Evolutionary conservation across 2,329 filamentous ascomycete genomes (phyloP).

Genomic region (Sclerotinia glacialis): DNA sequence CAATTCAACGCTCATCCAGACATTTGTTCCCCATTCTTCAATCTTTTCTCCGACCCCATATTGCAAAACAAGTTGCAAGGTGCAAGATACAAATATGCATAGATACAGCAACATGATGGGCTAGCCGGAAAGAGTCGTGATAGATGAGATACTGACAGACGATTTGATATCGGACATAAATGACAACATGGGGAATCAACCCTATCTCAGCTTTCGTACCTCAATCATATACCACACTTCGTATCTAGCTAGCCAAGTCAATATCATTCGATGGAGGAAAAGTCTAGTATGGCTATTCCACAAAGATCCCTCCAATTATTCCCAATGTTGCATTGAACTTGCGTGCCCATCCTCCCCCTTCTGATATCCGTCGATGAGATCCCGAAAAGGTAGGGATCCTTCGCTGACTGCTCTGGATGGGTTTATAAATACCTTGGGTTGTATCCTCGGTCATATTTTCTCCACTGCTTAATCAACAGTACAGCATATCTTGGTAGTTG

Average conservation of each 20-base stretch:
- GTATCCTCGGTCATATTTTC: conserved; percentile 18
- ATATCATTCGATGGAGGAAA: conserved; percentile 1
- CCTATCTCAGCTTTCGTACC: background rate
- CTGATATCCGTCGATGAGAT: conserved; percentile 19
- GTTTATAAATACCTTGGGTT: conserved; percentile 21
- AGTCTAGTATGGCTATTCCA: background rate
- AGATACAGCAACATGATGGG: background rate
- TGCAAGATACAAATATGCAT: conserved; percentile 18
- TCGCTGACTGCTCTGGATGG: background rate
- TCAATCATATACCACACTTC: background rate
- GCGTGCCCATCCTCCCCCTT: conserved; percentile 6
- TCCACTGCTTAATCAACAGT: conserved; percentile 16
- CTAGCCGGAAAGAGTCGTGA: background rate
- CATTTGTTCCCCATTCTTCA: background rate
- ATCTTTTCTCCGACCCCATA: conserved; percentile 13
- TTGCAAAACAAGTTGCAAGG: background rate
- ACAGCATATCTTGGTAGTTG: conserved; percentile 13
- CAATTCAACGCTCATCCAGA: background rate
- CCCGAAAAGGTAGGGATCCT: conserved; percentile 20
- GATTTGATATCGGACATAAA: conserved; percentile 11
- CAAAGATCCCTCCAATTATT: background rate
- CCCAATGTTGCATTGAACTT: conserved; percentile 18
- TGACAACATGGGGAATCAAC: conserved; percentile 10
- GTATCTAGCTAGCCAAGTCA: background rate
- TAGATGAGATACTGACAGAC: conserved; percentile 9